Evolutionary conservation across 192 early-diverging fungal genomes (phyloP).

Genomic region (Pecoramyces ruminantium): DNA sequence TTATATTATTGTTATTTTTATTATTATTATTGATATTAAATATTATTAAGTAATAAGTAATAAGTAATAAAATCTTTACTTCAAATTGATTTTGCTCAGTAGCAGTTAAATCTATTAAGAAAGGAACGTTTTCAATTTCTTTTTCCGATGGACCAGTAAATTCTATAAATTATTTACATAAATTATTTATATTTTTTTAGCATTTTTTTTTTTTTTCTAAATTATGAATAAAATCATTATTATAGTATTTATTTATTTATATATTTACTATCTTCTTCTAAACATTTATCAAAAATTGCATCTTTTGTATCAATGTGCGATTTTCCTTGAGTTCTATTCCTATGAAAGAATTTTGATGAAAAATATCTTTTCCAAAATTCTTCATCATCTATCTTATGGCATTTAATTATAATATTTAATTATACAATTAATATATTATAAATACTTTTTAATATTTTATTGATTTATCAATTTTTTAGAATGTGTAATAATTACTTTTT

Average conservation of each 20-base stretch:
- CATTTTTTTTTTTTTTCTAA: neutral
- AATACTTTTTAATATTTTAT: no score
- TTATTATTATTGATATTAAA: conserved; percentile 4
- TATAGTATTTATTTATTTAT: no score
- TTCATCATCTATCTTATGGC: conserved; percentile 47
- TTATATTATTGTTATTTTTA: conserved; percentile 6
- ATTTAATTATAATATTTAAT: no score
- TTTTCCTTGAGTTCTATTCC: conserved; percentile 35
- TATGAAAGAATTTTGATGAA: conserved; percentile 68
- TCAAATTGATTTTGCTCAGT: conserved; percentile 68
- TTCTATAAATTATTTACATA: conserved; percentile 10
- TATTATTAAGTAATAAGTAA: no score
- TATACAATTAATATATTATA: no score
- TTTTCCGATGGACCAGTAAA: conserved; percentile 6
- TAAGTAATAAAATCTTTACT: conserved; percentile 3
- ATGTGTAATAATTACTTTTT: conserved; percentile 30
- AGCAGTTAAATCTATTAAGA: conserved; percentile 60
- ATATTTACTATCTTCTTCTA: conserved; percentile 56
- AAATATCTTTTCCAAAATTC: conserved; percentile 82
- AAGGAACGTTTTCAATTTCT: conserved; percentile 29
- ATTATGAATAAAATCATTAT: neutral
- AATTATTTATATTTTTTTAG: conserved; percentile 1
- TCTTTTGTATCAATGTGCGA: conserved; percentile 28
- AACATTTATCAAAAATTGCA: conserved; percentile 62
- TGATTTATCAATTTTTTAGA: no score